A percentile compares a stretch with the other conserved stretches of the same genome.
Evolutionary conservation across 805 yeast species (phyloP).

Genomic region (Wickerhamiella parazyma): DNA sequence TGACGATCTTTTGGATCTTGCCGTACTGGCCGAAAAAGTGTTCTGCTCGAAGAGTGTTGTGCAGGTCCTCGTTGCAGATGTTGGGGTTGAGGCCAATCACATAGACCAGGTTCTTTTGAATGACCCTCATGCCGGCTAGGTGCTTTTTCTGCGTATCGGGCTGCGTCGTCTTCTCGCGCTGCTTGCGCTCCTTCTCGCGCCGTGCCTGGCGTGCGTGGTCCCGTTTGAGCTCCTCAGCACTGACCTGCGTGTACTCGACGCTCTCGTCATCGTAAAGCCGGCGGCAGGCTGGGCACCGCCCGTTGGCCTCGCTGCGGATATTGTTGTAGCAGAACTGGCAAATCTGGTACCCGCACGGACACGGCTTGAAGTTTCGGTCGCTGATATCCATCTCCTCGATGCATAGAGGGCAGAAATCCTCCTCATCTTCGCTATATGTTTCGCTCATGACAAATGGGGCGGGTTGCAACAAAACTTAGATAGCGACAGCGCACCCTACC

Average conservation of each 20-base stretch:
- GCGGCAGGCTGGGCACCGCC: slow-evolving; percentile 96
- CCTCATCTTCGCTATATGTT: slow-evolving; percentile 46
- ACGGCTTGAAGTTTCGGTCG: slow-evolving; percentile 94
- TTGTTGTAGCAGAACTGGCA: slow-evolving; percentile 98
- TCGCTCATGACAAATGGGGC: slow-evolving; percentile 5
- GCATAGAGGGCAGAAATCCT: slow-evolving; percentile 79
- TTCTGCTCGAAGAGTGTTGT: slow-evolving; percentile 69
- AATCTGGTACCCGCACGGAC: slow-evolving; percentile 98
- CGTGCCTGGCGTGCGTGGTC: slow-evolving; percentile 72
- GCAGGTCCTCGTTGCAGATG: slow-evolving; percentile 72
- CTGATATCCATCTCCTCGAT: slow-evolving; percentile 96
- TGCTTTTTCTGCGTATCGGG: slow-evolving; percentile 44
- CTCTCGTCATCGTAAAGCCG: slow-evolving; percentile 84
- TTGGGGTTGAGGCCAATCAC: slow-evolving; percentile 91
- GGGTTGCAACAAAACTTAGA: too few relatives aligned
- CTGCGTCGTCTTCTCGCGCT: slow-evolving; percentile 55
- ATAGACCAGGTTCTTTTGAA: slow-evolving; percentile 91
- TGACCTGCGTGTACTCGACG: slow-evolving; percentile 71
- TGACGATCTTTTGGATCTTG: slow-evolving; percentile 82
- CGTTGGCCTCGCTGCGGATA: slow-evolving; percentile 91
- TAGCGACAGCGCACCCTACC: too few relatives aligned
- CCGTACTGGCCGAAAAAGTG: slow-evolving; percentile 98
- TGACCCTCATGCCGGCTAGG: slow-evolving; percentile 94
- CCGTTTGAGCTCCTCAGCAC: slow-evolving; percentile 74
- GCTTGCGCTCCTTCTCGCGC: slow-evolving; percentile 59